Conservation (phyloP, 495 filamentous ascomycete species). For the Usnea hakonensis region DNA sequence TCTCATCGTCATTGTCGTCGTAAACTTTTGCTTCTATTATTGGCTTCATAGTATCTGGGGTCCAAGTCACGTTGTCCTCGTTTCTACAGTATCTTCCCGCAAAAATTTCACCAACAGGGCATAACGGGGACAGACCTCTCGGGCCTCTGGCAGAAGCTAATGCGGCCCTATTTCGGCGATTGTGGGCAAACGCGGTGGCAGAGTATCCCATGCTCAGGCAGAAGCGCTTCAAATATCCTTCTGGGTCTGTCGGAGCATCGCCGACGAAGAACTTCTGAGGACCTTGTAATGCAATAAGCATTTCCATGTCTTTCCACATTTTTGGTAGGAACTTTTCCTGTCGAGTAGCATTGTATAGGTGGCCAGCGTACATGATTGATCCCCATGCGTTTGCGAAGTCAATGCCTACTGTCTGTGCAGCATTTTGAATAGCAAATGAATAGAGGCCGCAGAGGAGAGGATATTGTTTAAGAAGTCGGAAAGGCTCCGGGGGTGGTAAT, state of each 20-base stretch:
- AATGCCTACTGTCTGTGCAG: constrained; percentile 25
- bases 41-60: constrained; percentile 13
- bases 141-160: constrained; percentile 25
- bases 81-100: constrained; percentile 23
- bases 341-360: constrained; percentile 34
- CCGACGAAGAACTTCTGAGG: constrained; percentile 29
- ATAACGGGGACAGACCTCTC: constrained; percentile 22
- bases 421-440: constrained; percentile 26
- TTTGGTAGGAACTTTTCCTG: constrained; percentile 24
- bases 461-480: constrained; percentile 22
- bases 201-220: constrained; percentile 32
- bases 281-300: constrained; percentile 22
- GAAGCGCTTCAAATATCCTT: constrained; percentile 32
- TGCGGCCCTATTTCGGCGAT: constrained; percentile 12
- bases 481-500: constrained; percentile 14
- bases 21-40: background rate
- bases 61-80: constrained; percentile 25
- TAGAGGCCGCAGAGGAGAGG: constrained; percentile 32
- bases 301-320: constrained; percentile 34
- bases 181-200: constrained; percentile 23
- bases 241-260: constrained; percentile 21
- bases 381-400: constrained; percentile 31
- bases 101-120: constrained; percentile 30
- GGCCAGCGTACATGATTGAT: constrained; percentile 29
- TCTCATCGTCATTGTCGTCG: background rate